Percentiles rank a stretch among this genome's conserved stretches.
Evolutionary conservation across 805 yeast species (phyloP).

Genomic region (Metschnikowia cerradonensis): DNA sequence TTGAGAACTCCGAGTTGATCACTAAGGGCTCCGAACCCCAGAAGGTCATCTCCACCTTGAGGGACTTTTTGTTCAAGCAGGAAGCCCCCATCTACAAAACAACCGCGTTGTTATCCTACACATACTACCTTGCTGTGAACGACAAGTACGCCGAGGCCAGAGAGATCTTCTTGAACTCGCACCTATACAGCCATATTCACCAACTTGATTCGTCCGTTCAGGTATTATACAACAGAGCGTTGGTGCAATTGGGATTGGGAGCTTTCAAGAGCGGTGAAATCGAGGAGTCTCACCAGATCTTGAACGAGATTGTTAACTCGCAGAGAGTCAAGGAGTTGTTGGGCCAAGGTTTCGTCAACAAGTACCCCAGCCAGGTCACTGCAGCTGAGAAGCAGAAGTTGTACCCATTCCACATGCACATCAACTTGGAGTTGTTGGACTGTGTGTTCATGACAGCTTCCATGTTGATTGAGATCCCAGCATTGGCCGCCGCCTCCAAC

Average conservation of each 20-base stretch:
- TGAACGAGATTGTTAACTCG: conserved; percentile 84
- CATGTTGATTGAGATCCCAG: conserved; percentile 86
- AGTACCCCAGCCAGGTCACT: conserved; percentile 55
- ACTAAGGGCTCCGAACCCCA: conserved; percentile 32
- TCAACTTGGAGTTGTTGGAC: conserved; percentile 90
- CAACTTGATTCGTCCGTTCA: conserved; percentile 82
- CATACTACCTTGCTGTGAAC: conserved; percentile 89
- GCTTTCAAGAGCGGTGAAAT: conserved; percentile 90
- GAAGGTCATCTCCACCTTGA: conserved; percentile 59
- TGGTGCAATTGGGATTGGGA: conserved; percentile 92
- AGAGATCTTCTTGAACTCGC: conserved; percentile 82
- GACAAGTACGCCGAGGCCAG: conserved; percentile 80
- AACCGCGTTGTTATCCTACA: conserved; percentile 77
- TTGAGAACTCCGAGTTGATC: conserved; percentile 25
- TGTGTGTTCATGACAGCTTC: conserved; percentile 90
- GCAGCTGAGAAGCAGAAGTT: conserved; percentile 71
- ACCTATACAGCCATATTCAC: conserved; percentile 77
- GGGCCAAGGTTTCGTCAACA: conserved; percentile 80
- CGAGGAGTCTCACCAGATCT: conserved; percentile 78
- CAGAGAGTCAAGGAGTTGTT: conserved; percentile 85
- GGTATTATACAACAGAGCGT: conserved; percentile 89
- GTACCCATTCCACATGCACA: conserved; percentile 97
- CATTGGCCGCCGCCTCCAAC: conserved; percentile 62
- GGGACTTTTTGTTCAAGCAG: conserved; percentile 63
- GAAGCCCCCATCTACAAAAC: conserved; percentile 66